Percentiles rank a stretch among this genome's conserved stretches.
Evolutionary conservation across 176 grass and related monocot species (phyloP).

Genomic region (Musa schizocarpa): DNA sequence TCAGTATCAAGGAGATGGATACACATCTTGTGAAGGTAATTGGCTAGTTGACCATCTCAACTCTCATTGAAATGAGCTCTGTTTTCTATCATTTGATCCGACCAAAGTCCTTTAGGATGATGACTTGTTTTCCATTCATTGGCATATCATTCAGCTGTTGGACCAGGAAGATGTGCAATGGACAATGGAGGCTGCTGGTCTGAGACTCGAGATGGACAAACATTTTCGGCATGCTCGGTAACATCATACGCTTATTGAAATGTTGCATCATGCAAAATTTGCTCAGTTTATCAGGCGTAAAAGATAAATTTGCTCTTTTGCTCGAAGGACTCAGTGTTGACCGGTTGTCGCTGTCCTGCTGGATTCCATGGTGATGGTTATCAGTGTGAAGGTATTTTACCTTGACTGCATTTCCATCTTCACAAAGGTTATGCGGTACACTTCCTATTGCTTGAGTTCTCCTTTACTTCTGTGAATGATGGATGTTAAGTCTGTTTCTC

Average conservation of each 20-base stretch:
- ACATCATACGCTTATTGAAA: not conserved
- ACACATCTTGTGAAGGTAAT: conserved; percentile 60
- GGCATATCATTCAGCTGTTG: conserved; percentile 40
- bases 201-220: conserved; percentile 41
- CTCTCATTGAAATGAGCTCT: no score
- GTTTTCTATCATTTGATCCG: no score
- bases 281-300: not conserved
- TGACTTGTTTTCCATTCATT: not conserved
- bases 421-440: not conserved
- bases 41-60: not conserved
- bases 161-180: conserved; percentile 67
- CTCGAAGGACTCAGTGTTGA: conserved; percentile 41
- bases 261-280: not conserved
- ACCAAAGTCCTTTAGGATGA: no score
- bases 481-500: not conserved
- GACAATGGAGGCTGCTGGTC: conserved; percentile 83
- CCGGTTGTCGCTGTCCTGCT: conserved; percentile 55
- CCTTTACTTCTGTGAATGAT: not conserved
- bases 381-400: conserved; percentile 53
- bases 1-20: conserved; percentile 78
- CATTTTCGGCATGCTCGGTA: conserved; percentile 82
- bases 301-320: not conserved
- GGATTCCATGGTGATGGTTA: conserved; percentile 67
- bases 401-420: no score
- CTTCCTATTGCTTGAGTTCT: not conserved